Base-by-base conservation (phyloP, 2,329 filamentous ascomycete species). In the Penicillium sp. region DNA sequence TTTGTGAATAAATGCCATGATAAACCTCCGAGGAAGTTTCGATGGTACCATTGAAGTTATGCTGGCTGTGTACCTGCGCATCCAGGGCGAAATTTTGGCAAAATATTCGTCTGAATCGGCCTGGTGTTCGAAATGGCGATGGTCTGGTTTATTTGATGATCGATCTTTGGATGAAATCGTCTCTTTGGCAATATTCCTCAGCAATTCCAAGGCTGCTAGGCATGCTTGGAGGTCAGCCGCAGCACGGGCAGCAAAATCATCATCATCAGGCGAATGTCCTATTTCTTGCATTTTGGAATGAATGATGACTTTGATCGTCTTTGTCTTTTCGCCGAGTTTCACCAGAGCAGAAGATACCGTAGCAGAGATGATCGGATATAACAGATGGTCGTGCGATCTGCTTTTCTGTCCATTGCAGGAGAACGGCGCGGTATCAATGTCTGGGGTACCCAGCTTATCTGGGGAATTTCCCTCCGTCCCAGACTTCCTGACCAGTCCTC, bases 1-100 rank as follows among this genome's bases (percentile, higher is more conserved):
- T 42, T 43, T 43, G 29, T 49, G 47, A 24, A 49, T 14, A 14
- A 49, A 49, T 9, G 47, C 47, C 39, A 49, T 36, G 13, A 49
- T 49, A 8, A 49, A 43, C 16, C 47, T 42, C 22, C 47, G 47
- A 3, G 47, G 39, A 13, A 49, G 47, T 5, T 31, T 24, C 4
- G 47, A 49, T 3, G 47, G 39, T 2, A 43, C 16, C 5, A 34
- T 49, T 2, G 47, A 49, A 7, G 47, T 49, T 24, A 49, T 49
- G 21, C 10, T 34, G 14, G 47, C 47, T 22, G 47, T 13, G 3
- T 49, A 49, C 16, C 47, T 49, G 13, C 18, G 39, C 29, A 49
- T 49, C 47, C 47, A 49, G 3, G 47, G 47, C 38, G 47, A 49
- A n/a, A 49, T 22, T 22, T 34, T 42, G 1, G 47, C n/a, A 10